phyloP scores from a whole-genome alignment of 352 stramenopile species.

The Phytophthora constricta region DNA sequence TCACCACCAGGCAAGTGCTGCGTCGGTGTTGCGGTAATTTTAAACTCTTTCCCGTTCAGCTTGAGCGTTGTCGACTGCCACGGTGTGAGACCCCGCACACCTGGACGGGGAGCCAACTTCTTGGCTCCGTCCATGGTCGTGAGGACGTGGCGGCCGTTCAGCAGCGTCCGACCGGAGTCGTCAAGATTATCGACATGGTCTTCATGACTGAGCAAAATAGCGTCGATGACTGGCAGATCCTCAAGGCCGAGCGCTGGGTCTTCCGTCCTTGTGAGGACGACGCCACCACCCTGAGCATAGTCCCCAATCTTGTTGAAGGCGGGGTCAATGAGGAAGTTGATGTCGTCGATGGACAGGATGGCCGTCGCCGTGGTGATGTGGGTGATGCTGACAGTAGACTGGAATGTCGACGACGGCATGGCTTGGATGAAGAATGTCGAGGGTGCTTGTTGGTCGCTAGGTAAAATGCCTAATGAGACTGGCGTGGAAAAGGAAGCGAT shows the following conservation, averaged over 20 bases:
- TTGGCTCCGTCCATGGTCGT: conserved; percentile 48
- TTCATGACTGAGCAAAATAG: conserved; percentile 47
- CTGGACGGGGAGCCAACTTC: conserved; percentile 46
- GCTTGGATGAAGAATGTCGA: too few relatives aligned
- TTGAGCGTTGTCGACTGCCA: conserved; percentile 38
- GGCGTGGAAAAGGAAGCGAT: too few relatives aligned
- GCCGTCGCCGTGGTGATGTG: conserved; percentile 47
- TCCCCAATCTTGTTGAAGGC: conserved; percentile 34
- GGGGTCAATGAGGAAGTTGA: conserved; percentile 53
- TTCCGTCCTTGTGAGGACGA: conserved; percentile 26
- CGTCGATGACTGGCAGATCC: conserved; percentile 39
- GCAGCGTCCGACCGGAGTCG: conserved; percentile 33
- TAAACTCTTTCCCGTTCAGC: conserved; percentile 43
- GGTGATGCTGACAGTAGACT: conserved; percentile 44
- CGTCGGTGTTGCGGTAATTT: conserved; percentile 49
- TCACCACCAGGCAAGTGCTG: conserved; percentile 42
- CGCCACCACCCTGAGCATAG: conserved; percentile 1
- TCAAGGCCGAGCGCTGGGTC: conserved; percentile 35
- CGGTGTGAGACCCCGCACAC: conserved; percentile 37
- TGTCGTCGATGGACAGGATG: conserved; percentile 45
- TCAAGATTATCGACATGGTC: conserved; percentile 54
- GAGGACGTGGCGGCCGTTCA: conserved; percentile 49
- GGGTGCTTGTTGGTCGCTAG: too few relatives aligned
- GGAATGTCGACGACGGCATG: conserved; percentile 32
- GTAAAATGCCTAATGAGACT: too few relatives aligned